These are phyloP conservation scores for Penicillium glabrum DNA, from an alignment of 2,329 filamentous ascomycete species.

Conservation along the genomic window DNA sequence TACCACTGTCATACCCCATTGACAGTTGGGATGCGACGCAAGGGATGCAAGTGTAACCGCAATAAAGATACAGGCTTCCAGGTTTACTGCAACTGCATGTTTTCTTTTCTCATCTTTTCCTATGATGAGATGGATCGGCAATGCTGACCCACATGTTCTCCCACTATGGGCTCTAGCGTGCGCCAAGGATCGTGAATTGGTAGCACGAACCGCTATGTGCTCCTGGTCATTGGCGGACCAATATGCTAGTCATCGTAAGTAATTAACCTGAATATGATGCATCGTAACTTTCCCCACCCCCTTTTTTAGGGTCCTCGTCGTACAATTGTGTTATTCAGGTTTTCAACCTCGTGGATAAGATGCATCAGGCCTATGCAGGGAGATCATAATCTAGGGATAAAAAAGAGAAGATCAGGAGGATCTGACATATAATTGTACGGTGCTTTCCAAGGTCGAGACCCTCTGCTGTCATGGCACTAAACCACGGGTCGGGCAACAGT, in stretches of 20 bases:
- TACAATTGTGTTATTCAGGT: background rate
- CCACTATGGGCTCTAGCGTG: slow-evolving; percentile 17
- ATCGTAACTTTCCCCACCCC: slow-evolving; percentile 3
- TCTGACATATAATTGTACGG: background rate
- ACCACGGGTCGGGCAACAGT: slow-evolving; percentile 11
- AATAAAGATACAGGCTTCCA: background rate
- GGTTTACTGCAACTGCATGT: background rate
- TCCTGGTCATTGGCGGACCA: slow-evolving; percentile 11
- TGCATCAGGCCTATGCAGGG: background rate
- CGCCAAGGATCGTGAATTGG: slow-evolving; percentile 13
- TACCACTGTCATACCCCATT: background rate
- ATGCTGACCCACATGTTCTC: slow-evolving; percentile 22
- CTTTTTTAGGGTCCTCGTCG: slow-evolving; percentile 6
- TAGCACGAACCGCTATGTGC: slow-evolving; percentile 14
- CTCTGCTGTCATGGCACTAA: background rate
- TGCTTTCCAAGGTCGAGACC: background rate
- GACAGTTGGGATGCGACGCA: background rate
- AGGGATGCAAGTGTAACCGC: slow-evolving; percentile 1
- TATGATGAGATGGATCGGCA: slow-evolving; percentile 14
- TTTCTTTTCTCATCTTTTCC: background rate
- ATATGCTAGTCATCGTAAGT: slow-evolving; percentile 16
- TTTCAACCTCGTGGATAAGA: slow-evolving; percentile 5
- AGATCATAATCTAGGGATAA: background rate
- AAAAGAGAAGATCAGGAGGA: too few species aligned
- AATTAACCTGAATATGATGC: slow-evolving; percentile 17